Percentiles rank a stretch among this genome's conserved stretches.
These are phyloP conservation scores for Stagonosporopsis rhizophila DNA, from an alignment of 2,329 filamentous ascomycete genomes.

Conservation along the genomic window DNA sequence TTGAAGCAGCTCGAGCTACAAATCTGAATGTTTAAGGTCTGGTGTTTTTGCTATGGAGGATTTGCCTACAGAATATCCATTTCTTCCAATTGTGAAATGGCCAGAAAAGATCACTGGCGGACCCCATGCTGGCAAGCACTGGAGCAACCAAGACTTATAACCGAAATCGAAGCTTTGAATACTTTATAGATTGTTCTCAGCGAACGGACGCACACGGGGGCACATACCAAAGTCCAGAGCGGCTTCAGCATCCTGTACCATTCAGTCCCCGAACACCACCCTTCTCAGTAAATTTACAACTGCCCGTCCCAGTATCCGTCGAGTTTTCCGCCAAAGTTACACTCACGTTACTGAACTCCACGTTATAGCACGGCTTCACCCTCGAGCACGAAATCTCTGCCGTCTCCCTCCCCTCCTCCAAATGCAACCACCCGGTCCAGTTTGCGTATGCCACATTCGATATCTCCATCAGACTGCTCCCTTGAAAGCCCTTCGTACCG, in stretches of 20 bases:
- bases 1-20: too few species aligned
- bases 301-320: neutral
- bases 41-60: too few species aligned
- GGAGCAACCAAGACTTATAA: too few species aligned
- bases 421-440: conserved; percentile 9
- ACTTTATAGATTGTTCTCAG: too few species aligned
- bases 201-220: too few species aligned
- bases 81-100: too few species aligned
- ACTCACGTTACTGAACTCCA: conserved; percentile 1
- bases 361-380: conserved; percentile 1
- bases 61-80: too few species aligned
- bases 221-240: too few species aligned
- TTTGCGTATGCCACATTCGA: conserved; percentile 1
- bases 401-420: neutral
- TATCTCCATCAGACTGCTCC: conserved; percentile 7
- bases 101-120: too few species aligned
- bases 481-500: neutral
- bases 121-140: too few species aligned
- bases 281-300: neutral
- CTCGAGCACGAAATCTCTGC: conserved; percentile 1
- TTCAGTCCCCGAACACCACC: neutral
- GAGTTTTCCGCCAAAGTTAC: conserved; percentile 1
- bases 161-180: too few species aligned
- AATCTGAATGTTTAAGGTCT: too few species aligned
- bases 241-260: neutral